Percentiles rank a stretch among this genome's conserved stretches.
These are phyloP conservation scores for Terfezia claveryi DNA, from an alignment of 495 filamentous ascomycete species.

Conservation along the genomic window DNA sequence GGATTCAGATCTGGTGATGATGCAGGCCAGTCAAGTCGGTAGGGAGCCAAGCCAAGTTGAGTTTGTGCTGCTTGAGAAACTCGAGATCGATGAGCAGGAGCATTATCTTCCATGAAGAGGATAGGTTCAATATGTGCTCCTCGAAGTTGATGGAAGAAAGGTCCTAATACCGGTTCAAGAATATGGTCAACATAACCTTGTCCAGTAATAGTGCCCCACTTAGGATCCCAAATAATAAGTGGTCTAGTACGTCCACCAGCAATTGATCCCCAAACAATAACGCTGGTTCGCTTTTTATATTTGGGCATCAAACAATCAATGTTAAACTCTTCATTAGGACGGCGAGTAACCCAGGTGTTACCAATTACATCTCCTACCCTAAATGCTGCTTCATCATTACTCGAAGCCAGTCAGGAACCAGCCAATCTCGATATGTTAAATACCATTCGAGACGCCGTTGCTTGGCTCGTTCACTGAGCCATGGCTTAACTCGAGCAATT, in stretches of 20 bases:
- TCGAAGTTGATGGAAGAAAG: not conserved
- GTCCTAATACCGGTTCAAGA: no score
- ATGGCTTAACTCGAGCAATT: not conserved
- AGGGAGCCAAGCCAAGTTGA: not conserved
- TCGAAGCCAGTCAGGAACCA: not conserved
- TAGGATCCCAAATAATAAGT: not conserved
- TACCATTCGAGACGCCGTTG: not conserved
- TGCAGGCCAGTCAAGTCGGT: not conserved
- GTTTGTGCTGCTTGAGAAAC: not conserved
- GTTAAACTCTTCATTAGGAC: not conserved
- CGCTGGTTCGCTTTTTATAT: not conserved
- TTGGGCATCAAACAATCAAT: slow-evolving; percentile 1
- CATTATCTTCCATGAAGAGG: not conserved
- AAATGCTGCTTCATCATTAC: slow-evolving; percentile 1
- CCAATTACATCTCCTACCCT: not conserved
- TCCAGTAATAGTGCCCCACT: not conserved
- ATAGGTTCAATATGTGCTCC: not conserved
- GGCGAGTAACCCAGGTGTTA: not conserved
- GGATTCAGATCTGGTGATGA: slow-evolving; percentile 1
- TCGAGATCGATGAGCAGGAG: not conserved
- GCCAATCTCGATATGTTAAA: not conserved
- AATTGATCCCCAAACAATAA: slow-evolving; percentile 1
- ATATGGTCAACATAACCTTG: not conserved
- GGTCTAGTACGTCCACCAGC: not conserved
- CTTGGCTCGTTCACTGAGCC: not conserved